A percentile compares a stretch with the other conserved stretches of the same genome.
Evolutionary conservation across 768 basidiomycete genomes (phyloP).

Genomic region (Gymnopilus junonius): DNA sequence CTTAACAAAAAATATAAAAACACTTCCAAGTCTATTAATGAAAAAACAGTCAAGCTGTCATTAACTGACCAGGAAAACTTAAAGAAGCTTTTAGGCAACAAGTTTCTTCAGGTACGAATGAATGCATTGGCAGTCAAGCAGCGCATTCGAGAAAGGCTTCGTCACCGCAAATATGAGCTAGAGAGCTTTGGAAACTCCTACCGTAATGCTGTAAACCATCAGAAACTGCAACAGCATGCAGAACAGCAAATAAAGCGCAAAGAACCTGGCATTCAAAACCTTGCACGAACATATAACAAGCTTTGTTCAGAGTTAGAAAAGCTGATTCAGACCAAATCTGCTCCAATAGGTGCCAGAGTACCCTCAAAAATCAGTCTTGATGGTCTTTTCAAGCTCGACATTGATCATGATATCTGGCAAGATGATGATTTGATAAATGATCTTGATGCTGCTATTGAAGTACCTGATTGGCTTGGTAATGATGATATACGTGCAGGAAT

Average conservation of each 20-base stretch:
- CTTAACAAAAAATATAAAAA: not conserved
- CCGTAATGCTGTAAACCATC: constrained; percentile 23
- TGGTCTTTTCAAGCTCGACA: constrained; percentile 34
- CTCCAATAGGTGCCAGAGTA: constrained; percentile 24
- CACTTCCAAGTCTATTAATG: not conserved
- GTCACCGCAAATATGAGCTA: constrained; percentile 31
- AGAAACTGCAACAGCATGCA: constrained; percentile 32
- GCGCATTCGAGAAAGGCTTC: constrained; percentile 20
- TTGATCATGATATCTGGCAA: constrained; percentile 42
- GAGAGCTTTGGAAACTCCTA: constrained; percentile 23
- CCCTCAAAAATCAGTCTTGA: constrained; percentile 26
- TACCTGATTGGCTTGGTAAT: constrained; percentile 33
- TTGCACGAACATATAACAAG: constrained; percentile 13
- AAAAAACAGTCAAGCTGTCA: constrained; percentile 4
- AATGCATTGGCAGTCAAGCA: constrained; percentile 29
- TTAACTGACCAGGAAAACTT: constrained; percentile 3
- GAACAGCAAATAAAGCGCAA: constrained; percentile 26
- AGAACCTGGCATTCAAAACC: constrained; percentile 29
- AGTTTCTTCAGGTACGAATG: constrained; percentile 21
- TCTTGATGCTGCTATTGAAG: constrained; percentile 4
- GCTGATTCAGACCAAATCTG: constrained; percentile 22
- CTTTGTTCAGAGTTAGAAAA: constrained; percentile 22
- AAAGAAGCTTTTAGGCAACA: constrained; percentile 10
- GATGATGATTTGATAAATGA: constrained; percentile 31
- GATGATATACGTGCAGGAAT: constrained; percentile 32